A percentile compares a stretch with the other conserved stretches of the same genome.
phyloP scores from a whole-genome alignment of 192 early-diverging fungal genomes.

The Rhizoclosmatium sp. region DNA sequence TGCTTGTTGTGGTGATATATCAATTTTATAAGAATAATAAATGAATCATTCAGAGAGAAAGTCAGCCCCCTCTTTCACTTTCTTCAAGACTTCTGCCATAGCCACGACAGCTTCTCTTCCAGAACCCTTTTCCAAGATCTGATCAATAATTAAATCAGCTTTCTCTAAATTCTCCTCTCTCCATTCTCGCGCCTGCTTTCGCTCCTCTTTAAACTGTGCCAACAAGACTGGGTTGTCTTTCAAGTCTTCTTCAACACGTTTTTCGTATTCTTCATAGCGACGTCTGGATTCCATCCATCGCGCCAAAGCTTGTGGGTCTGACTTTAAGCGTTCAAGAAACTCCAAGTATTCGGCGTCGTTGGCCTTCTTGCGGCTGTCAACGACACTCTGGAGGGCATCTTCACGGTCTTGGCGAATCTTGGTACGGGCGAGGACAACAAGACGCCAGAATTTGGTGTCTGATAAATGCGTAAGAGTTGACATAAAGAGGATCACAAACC shows the following conservation, averaged over 20 bases:
- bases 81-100: constrained; percentile 1
- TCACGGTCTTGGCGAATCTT: constrained; percentile 17
- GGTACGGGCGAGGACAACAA: constrained; percentile 20
- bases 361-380: not conserved
- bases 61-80: not conserved
- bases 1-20: constrained; percentile 17
- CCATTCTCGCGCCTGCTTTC: constrained; percentile 14
- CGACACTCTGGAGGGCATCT: not conserved
- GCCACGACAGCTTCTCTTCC: not conserved
- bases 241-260: not conserved
- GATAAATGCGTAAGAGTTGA: not conserved
- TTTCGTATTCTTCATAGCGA: not conserved
- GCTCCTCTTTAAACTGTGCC: constrained; percentile 4
- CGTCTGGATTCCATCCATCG: constrained; percentile 5
- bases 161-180: not conserved
- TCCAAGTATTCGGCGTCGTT: not conserved
- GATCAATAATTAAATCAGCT: not conserved
- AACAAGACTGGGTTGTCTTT: not conserved
- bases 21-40: not conserved
- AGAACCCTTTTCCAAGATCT: constrained; percentile 2
- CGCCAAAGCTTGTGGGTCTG: constrained; percentile 10
- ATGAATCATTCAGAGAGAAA: no score
- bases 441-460: constrained; percentile 29
- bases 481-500: constrained; percentile 4
- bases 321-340: not conserved